Conservation (phyloP, 225 moss, liverwort and hornwort genomes). For the Marchantia paleacea region DNA sequence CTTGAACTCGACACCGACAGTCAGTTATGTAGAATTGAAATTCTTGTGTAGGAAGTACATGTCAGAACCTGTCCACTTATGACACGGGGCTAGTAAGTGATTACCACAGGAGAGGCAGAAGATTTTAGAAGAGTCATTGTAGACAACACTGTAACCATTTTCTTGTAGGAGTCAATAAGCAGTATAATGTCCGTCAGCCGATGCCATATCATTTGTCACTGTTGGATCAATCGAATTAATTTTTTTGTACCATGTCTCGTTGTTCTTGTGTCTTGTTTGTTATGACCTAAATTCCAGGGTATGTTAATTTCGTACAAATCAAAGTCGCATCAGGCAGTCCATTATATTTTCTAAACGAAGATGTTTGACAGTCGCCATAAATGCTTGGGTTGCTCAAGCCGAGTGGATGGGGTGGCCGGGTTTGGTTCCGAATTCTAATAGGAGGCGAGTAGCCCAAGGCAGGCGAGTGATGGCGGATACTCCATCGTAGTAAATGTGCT, state of each 20-base stretch:
- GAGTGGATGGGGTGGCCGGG: too few relatives aligned
- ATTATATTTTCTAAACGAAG: too few relatives aligned
- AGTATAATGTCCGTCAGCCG: not conserved
- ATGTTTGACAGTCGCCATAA: too few relatives aligned
- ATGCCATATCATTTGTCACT: not conserved
- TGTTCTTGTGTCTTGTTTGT: not conserved
- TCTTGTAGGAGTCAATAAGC: conserved; percentile 18
- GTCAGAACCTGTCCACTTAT: not conserved
- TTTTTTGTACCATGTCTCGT: not conserved
- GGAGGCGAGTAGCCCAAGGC: too few relatives aligned
- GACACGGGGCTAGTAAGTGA: not conserved
- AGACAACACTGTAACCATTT: conserved; percentile 14
- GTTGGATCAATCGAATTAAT: not conserved
- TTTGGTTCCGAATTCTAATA: too few relatives aligned
- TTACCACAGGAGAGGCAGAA: conserved; percentile 2
- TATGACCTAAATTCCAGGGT: too few relatives aligned
- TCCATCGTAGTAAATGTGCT: too few relatives aligned
- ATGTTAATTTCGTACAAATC: too few relatives aligned
- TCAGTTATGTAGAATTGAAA: not conserved
- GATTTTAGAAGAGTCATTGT: conserved; percentile 9
- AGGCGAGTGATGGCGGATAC: too few relatives aligned
- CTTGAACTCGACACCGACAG: not conserved
- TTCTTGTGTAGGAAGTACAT: conserved; percentile 17
- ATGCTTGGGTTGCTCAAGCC: too few relatives aligned
- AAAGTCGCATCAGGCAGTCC: too few relatives aligned